Percentiles rank a stretch among this genome's conserved stretches.
These are phyloP conservation scores for Perkinsus olseni DNA, from an alignment of 169 alveolate genomes.

Conservation along the genomic window DNA sequence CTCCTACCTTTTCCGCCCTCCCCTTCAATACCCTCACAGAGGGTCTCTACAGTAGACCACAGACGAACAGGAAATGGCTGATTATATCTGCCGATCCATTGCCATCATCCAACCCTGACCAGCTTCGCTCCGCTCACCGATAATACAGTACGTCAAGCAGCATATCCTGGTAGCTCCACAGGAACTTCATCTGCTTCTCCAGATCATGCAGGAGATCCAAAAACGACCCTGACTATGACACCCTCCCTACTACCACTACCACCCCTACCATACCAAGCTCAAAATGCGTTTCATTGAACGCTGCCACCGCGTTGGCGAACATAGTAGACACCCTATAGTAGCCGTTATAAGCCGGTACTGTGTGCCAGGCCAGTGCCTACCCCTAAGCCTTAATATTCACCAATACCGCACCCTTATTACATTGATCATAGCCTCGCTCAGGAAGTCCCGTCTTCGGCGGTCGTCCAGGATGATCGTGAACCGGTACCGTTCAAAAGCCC, in stretches of 20 bases:
- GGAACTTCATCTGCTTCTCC: background rate
- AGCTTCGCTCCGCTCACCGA: too few species aligned
- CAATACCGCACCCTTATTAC: background rate
- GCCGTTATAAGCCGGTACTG: background rate
- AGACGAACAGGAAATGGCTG: background rate
- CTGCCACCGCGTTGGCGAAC: background rate
- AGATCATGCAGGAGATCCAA: background rate
- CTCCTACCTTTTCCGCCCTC: too few species aligned
- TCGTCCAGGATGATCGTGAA: conserved; percentile 2
- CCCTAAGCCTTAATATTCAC: background rate
- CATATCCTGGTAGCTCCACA: conserved; percentile 10
- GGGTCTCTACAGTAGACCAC: background rate
- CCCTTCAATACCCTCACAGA: too few species aligned
- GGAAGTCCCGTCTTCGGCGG: background rate
- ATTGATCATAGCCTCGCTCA: background rate
- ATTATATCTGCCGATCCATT: background rate
- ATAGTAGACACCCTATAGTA: background rate
- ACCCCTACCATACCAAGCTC: background rate
- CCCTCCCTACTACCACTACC: background rate
- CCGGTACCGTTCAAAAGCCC: background rate
- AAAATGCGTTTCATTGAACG: background rate
- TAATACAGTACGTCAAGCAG: background rate
- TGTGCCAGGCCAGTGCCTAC: background rate
- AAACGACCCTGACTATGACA: background rate
- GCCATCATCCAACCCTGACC: too few species aligned